Percentiles rank a stretch among this genome's conserved stretches.
phyloP scores from a whole-genome alignment of 768 basidiomycete species.

The Phylloporus sp. region DNA sequence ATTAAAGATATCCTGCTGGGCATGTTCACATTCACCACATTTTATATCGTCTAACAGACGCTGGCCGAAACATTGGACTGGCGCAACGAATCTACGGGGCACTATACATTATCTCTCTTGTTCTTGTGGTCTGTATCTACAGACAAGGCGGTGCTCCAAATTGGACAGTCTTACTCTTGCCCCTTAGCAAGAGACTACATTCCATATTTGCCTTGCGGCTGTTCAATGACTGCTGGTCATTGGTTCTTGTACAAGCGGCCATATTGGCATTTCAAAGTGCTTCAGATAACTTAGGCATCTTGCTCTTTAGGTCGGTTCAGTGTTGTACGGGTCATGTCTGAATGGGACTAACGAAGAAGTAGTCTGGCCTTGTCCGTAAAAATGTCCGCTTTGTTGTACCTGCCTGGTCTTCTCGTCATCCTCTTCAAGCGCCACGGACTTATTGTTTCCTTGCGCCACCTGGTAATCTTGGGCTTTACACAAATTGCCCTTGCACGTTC shows the following conservation, averaged over 20 bases:
- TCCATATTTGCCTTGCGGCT: constrained; percentile 89
- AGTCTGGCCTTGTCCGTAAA: constrained; percentile 78
- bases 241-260: constrained; percentile 60
- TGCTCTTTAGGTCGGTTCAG: constrained; percentile 66
- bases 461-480: constrained; percentile 33
- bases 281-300: constrained; percentile 56
- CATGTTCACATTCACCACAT: constrained; percentile 80
- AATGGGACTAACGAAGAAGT: constrained; percentile 2
- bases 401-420: constrained; percentile 84
- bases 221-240: constrained; percentile 94
- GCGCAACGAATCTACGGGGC: constrained; percentile 78
- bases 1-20: constrained; percentile 87
- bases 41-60: constrained; percentile 60
- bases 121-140: constrained; percentile 69
- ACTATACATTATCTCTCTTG: constrained; percentile 67
- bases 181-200: constrained; percentile 89
- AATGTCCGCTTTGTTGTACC: constrained; percentile 89
- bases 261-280: constrained; percentile 61
- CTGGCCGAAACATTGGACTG: constrained; percentile 53
- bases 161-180: constrained; percentile 67
- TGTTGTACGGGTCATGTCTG: background rate
- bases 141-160: constrained; percentile 59
- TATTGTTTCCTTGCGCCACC: constrained; percentile 45
- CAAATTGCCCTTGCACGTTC: constrained; percentile 66
- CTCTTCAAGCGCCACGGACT: constrained; percentile 72